Conservation (phyloP, 306 rosid genomes). For the Cercis canadensis region DNA sequence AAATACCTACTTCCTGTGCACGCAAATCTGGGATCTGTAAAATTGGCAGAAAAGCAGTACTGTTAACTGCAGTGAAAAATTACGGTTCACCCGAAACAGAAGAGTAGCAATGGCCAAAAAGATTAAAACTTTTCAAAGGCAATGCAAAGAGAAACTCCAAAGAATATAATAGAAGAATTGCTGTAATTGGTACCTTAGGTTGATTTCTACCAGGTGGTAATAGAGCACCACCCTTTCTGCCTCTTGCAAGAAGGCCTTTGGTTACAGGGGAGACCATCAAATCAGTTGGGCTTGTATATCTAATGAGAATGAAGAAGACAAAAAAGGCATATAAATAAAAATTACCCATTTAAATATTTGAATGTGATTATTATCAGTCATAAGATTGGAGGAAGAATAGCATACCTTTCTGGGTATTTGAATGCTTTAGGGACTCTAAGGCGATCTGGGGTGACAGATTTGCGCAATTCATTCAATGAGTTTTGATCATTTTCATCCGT, state of each 20-base stretch:
- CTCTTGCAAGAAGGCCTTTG: conserved; percentile 78
- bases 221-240: conserved; percentile 59
- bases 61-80: no score
- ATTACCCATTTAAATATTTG: not conserved
- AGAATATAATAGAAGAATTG: conserved; percentile 9
- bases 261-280: conserved; percentile 79
- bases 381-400: not conserved
- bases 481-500: conserved; percentile 34
- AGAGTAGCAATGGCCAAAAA: no score
- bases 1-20: conserved; percentile 1
- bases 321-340: not conserved
- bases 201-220: conserved; percentile 63
- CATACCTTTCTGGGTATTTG: conserved; percentile 86
- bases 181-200: conserved; percentile 46
- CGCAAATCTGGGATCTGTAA: not conserved
- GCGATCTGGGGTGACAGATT: conserved; percentile 64
- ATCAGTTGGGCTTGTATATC: conserved; percentile 97
- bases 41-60: not conserved
- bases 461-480: conserved; percentile 55
- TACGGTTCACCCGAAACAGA: no score
- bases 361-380: not conserved
- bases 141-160: no score
- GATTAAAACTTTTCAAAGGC: not conserved
- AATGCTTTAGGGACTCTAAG: conserved; percentile 83
- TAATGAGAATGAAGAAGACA: conserved; percentile 28